Evolutionary conservation across 345 rosid species (phyloP), one percentile per base, ranked within the genome.

Genomic region (Brassica cretica): DNA sequence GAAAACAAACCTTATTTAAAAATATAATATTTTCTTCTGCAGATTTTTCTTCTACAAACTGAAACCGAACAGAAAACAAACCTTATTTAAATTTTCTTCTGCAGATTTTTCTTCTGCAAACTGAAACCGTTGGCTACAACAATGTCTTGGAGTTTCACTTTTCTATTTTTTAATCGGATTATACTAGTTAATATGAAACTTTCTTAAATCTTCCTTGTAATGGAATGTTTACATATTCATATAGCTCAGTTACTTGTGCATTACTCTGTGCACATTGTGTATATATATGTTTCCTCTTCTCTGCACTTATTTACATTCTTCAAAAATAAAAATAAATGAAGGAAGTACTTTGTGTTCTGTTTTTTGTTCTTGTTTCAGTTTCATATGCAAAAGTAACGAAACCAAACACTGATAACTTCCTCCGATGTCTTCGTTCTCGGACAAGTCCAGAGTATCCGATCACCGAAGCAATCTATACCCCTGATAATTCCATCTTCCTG

Each of bases 291-390:
- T 14, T 49, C 55, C 5, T 51, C 56, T 11, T 41, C 51, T 41
- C 51, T 41, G n/a, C 51, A 46, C 55, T 51, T n/a, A n/a, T 51
- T 5, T 5, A n/a, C 56, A 51, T 51, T 51, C 56, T 51, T 51
- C 56, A n/a, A n/a, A 51, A 12, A 44, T 0, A 10, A 21, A 71
- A 59, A 71, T 72, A 71, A 59, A 71, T 72, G 75, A 60, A 72
- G 16, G 44, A 58, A 60, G 9, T 39, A 39, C 1, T 25, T 39
- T 39, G 8, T 59, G 0, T 72, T 72, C 25, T 72, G 39, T 60
- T 72, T 72, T 27, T 72, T 72, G 25, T 39, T 72, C 21, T 60
- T 14, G 56, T 72, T 27, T 72, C 67, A 4, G 66, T 59, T 72
- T 60, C 67, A 72, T 2, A 37, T 24, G 66, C 75, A 37, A 14